Conservation (phyloP, 2,329 filamentous ascomycete genomes). For the Talaromyces sp. region DNA sequence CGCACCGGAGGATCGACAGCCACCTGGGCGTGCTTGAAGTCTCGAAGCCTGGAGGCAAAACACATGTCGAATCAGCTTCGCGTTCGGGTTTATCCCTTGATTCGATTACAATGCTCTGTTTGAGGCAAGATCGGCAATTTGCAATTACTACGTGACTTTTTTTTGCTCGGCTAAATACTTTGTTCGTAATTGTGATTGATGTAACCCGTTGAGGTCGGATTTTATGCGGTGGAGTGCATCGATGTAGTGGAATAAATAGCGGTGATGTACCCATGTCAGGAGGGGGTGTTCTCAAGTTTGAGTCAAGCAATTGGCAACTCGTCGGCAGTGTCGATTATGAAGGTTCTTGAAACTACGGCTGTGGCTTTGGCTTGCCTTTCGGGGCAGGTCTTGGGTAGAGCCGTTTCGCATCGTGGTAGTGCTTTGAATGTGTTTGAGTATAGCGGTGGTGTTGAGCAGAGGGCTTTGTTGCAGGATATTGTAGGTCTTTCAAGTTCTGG, state of each 20-base stretch:
- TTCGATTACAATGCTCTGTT: not conserved
- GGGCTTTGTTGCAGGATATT: slow-evolving; percentile 54
- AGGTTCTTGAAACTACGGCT: slow-evolving; percentile 32
- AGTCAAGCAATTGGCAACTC: not conserved
- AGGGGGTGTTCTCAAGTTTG: not conserved
- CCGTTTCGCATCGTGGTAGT: slow-evolving; percentile 50
- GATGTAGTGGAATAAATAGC: not conserved
- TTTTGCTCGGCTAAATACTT: not conserved
- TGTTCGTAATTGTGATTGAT: not conserved
- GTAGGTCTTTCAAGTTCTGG: slow-evolving; percentile 36
- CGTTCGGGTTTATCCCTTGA: not conserved
- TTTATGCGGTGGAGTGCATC: not conserved
- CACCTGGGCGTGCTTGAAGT: not conserved
- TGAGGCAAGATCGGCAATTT: not conserved
- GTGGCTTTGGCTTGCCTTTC: slow-evolving; percentile 39
- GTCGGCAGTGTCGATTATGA: slow-evolving; percentile 31
- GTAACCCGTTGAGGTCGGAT: not conserved
- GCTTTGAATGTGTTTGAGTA: slow-evolving; percentile 46
- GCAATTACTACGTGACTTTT: not conserved
- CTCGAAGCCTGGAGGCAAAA: not conserved
- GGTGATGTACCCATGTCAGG: not conserved
- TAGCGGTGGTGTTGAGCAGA: slow-evolving; percentile 39
- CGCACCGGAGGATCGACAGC: slow-evolving; percentile 7
- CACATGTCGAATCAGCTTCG: not conserved
- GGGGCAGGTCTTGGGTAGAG: slow-evolving; percentile 45